A percentile compares a stretch with the other conserved stretches of the same genome.
Evolutionary conservation across 805 yeast species (phyloP).

Genomic region (Kodamaea restingae): DNA sequence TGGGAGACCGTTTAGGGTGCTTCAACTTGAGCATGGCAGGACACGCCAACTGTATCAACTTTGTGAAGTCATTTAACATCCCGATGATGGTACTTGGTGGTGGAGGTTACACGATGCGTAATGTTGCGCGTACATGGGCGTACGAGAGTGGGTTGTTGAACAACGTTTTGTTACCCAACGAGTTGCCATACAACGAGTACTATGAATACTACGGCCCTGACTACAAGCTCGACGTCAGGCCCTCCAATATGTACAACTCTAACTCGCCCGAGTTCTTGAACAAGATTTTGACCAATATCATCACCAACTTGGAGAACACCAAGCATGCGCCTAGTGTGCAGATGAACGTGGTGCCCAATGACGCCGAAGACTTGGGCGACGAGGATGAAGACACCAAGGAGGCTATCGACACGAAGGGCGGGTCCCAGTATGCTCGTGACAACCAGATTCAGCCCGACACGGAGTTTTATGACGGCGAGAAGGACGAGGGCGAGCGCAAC

Average conservation of each 20-base stretch:
- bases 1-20: constrained; percentile 94
- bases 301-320: constrained; percentile 79
- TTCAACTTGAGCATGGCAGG: constrained; percentile 91
- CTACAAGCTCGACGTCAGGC: constrained; percentile 89
- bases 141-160: constrained; percentile 87
- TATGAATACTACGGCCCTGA: constrained; percentile 98
- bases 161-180: constrained; percentile 61
- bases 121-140: constrained; percentile 94
- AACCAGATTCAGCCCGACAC: constrained; percentile 63
- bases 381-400: constrained; percentile 78
- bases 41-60: constrained; percentile 93
- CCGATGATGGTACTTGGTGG: constrained; percentile 96
- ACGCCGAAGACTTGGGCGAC: constrained; percentile 81
- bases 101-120: constrained; percentile 97
- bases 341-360: constrained; percentile 82
- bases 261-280: constrained; percentile 89
- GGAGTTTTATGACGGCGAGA: constrained; percentile 73
- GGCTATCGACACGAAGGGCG: constrained; percentile 87
- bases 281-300: constrained; percentile 73
- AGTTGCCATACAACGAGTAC: constrained; percentile 86
- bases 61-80: constrained; percentile 76
- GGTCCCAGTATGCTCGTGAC: constrained; percentile 82
- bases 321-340: constrained; percentile 97
- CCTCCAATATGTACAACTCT: constrained; percentile 95
- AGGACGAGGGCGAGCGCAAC: constrained; percentile 35